Evolutionary conservation across 2,329 filamentous ascomycete species (phyloP), one percentile per base, ranked within the genome.

Genomic region (Colletotrichum orchidophilum): DNA sequence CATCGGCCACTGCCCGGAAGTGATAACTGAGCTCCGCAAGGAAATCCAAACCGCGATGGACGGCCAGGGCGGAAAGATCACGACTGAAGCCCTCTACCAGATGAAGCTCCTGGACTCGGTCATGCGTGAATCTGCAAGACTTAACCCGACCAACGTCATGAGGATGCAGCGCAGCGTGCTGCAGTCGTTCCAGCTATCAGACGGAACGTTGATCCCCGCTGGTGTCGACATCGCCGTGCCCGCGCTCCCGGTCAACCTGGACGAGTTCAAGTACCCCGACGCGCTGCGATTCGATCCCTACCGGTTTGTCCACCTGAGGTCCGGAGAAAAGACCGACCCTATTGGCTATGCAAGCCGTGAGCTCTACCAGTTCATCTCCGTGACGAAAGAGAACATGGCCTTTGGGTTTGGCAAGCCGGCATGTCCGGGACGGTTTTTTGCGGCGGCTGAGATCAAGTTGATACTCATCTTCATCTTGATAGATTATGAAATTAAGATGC

Each of bases 151-250:
- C 74, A 2, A 31, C 50, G 5, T 70, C 80, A 63, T 78, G 81
- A 82, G 77, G 78, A 81, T 88, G 77, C 76, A 77, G 42, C 86
- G 87, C 73, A 86, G 85, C 72, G 86, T 87, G 8, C 79, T 86
- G 49, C 81, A 84, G 73, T 80, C 84, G 7, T 82, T 89, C 74
- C 83, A 82, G 6, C 84, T 89, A 2, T 87, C 86, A 61, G 87
- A 87, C 75, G 88, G 88, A 26, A 84, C 87, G 55, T 81, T 82
- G 46, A 80, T 86, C 13, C 84, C 84, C 1, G 78, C 81, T 1
- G 84, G 84, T 27, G 81, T 82, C 4, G 78, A 79, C 18, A 79
- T 86, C 31, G 80, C 86, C 66, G 78, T 84, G 0, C 80, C 84
- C 0, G 73, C 79, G n/a, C 76, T 78, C 18, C 80, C 79, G 33